Base-by-base conservation (phyloP, 2,329 filamentous ascomycete genomes). In the Colletotrichum chrysophilum region DNA sequence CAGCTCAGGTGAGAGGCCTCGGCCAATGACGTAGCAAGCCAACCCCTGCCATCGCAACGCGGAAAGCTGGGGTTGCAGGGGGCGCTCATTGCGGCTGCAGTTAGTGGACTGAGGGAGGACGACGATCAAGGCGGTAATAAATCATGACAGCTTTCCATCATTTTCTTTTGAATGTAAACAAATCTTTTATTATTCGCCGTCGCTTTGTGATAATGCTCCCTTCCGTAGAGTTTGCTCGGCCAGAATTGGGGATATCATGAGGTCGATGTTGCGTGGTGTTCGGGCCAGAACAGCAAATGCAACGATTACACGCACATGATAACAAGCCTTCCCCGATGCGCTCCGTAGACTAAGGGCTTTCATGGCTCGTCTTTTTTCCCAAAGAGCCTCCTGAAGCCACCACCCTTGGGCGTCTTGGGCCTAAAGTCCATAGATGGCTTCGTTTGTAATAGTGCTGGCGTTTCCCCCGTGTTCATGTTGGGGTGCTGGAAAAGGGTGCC, bases 301-400 rank as follows among this genome's bases (percentile, higher is more conserved):
- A 26, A 62, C 32, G 72, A 66, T 21, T 61, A 52, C 38, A 56
- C 34, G n/a, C 38, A 43, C 38, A 34, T 70, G 16, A 48, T 21
- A 10, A 18, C 26, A 21, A 38, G 21, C 21, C 36, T 69, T 43
- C 8, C n/a, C n/a, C 12, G 13, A 32, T 28, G 30, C 16, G 32
- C n/a, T n/a, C 52, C 24, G 18, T 16, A 16, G n/a, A 18, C 43
- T 30, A 38, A 4, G 26, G 32, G 12, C 32, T 30, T 32, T 75
- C 61, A 76, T 71, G 52, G 71, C n/a, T 71, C 74, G 21, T 76
- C 66, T 24, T 79, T 84, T 78, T 81, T 84, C n/a, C 83, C 80
- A 77, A 88, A 87, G 9, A 88, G 79, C 48, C 82, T 82, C 78
- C 83, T 84, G 36, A 88, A 78, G 21, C 85, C 84, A 8, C 83